Conservation (phyloP, 2,329 filamentous ascomycete genomes). For the Sordariomycetes sp. region DNA sequence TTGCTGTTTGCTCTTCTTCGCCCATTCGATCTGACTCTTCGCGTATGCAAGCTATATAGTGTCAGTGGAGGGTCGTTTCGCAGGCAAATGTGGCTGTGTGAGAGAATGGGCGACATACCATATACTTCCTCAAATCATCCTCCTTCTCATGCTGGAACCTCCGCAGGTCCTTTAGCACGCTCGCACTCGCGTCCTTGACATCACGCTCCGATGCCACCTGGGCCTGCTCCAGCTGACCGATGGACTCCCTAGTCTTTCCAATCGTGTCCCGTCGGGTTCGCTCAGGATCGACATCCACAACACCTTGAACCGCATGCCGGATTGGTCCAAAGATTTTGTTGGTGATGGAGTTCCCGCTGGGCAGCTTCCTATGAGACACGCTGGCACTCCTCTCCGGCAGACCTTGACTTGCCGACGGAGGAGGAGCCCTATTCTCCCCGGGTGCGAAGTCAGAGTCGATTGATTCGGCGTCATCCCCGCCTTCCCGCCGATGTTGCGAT, state of each 20-base stretch:
- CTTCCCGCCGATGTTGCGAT: conserved; percentile 42
- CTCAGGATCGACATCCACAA: conserved; percentile 93
- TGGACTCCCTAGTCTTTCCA: conserved; percentile 85
- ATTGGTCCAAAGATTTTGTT: conserved; percentile 91
- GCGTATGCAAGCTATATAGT: conserved; percentile 71
- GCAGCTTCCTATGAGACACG: conserved; percentile 62
- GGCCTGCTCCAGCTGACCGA: conserved; percentile 82
- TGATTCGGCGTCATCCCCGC: conserved; percentile 70
- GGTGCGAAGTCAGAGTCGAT: conserved; percentile 95
- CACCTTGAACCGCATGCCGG: conserved; percentile 90
- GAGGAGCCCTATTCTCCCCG: conserved; percentile 54
- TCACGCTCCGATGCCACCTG: conserved; percentile 82
- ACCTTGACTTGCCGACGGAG: conserved; percentile 67
- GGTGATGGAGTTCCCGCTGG: conserved; percentile 84
- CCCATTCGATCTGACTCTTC: conserved; percentile 90
- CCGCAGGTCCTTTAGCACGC: conserved; percentile 81
- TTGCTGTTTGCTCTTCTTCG: conserved; percentile 76
- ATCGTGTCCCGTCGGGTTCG: conserved; percentile 86
- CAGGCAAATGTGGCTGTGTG: not conserved
- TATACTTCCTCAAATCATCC: conserved; percentile 84
- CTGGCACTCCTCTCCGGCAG: conserved; percentile 44
- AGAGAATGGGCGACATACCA: conserved; percentile 54
- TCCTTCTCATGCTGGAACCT: conserved; percentile 95
- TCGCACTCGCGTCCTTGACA: conserved; percentile 84
- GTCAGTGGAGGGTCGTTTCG: conserved; percentile 11